Evolutionary conservation across 176 grass and related monocot genomes (phyloP), one percentile per base, ranked within the genome.

Genomic region (Avena eriantha): DNA sequence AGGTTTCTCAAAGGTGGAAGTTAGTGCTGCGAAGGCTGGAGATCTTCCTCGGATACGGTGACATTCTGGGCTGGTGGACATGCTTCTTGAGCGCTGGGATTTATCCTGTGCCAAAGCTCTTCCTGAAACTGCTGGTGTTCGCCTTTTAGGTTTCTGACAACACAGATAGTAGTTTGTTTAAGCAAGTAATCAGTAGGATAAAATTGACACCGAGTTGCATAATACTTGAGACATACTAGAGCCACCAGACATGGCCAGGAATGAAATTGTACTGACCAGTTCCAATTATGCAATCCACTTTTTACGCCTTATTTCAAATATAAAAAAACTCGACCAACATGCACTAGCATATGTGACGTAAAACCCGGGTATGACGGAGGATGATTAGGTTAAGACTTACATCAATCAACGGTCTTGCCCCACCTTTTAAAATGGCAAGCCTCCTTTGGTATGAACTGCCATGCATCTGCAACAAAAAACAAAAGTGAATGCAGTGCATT

Each of bases 381-480:
- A 69, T 61, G 33, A 18, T 70, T 84, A 69, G 60, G 49, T 67
- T 41, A 26, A 49, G 33, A 77, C 80, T 94, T 96, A 96, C 97
- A 82, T 93, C 89, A 69, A 80, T 47, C 86, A 86, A 78, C 46
- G 88, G 90, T 76, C 67, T 50, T 75, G 87, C 71, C 58, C 85
- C 90, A 80, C 90, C 95, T 85, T 99, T 99, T 17, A 99, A 81
- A 69, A 94, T 80, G 47, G 90, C 80, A 79, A 99, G 82, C 83
- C 85, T 99, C 87, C 94, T 91, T 81, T 99, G 94, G 84, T 96
- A 99, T 80, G 97, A 99, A 91, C 95, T 96, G 24, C 97, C 97
- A 73, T 96, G 97, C 94, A 99, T 96, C 97, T 99, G 88, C 46
- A 85, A 54, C 29, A 31, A 75, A 75, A 86, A 89, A 75, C 35